Percentiles rank a stretch among this genome's conserved stretches.
Conservation (phyloP, 2,329 filamentous ascomycete species). For the Neoarthrinium moseri region DNA sequence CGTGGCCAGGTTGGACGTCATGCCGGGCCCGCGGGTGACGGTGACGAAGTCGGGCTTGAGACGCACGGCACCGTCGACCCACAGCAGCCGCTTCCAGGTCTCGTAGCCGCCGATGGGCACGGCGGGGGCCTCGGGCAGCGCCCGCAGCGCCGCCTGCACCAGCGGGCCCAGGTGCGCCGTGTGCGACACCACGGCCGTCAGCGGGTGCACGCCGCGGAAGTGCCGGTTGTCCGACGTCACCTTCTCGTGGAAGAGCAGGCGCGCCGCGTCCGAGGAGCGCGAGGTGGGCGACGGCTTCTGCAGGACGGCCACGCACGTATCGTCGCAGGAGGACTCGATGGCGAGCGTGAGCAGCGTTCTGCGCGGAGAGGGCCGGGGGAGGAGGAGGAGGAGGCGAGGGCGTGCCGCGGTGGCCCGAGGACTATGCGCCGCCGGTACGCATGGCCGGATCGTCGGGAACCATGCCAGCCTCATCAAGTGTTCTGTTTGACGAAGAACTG, state of each 20-base stretch:
- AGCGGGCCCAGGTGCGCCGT: conserved; percentile 67
- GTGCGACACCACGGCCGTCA: conserved; percentile 74
- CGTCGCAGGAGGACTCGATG: conserved; percentile 87
- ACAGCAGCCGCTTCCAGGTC: conserved; percentile 15
- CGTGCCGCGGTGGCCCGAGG: neutral
- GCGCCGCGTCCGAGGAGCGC: conserved; percentile 47
- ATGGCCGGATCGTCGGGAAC: conserved; percentile 8
- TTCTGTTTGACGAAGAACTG: too few species aligned
- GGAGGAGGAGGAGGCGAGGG: conserved; percentile 7
- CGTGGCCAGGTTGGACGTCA: conserved; percentile 73
- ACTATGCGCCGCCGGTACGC: conserved; percentile 9
- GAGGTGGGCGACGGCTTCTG: conserved; percentile 46
- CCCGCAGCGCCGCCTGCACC: conserved; percentile 59
- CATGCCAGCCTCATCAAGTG: conserved; percentile 13
- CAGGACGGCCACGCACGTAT: conserved; percentile 85
- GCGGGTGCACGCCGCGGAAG: conserved; percentile 78
- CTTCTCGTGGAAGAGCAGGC: conserved; percentile 76
- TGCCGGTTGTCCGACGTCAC: conserved; percentile 75
- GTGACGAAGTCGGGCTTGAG: conserved; percentile 77
- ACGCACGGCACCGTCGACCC: conserved; percentile 28
- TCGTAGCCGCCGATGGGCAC: neutral
- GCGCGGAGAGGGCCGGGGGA: neutral
- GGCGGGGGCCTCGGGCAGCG: conserved; percentile 39
- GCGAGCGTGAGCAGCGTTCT: conserved; percentile 58
- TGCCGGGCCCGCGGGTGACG: conserved; percentile 87